Evolutionary conservation across 352 stramenopile genomes (phyloP), one percentile per base, ranked within the genome.

Genomic region (Lagenidium giganteum): DNA sequence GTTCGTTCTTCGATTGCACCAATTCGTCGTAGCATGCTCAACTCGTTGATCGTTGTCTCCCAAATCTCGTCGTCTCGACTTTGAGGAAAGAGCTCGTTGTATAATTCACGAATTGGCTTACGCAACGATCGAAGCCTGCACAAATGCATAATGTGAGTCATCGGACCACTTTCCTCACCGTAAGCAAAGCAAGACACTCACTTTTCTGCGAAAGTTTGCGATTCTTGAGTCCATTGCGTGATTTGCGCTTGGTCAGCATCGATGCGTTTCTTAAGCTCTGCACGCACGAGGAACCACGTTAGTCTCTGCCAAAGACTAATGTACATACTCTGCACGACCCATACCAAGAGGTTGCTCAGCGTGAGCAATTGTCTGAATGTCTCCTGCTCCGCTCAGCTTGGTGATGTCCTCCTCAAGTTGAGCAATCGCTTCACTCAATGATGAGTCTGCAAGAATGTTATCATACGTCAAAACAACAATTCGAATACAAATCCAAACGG

Each of bases 361-460:
- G 40, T 69, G 41, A 2, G 66, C 47, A 47, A 64, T 62, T 7
- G 39, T 43, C 6, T 69, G 55, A 35, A 61, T 52, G 24, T 83
- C 67, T n/a, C 52, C 63, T 5, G 58, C 57, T 6, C 67, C 73
- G 32, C 63, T 83, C 11, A 83, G 52, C 2, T 63, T 54, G 4
- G 62, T 65, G 28, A 83, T 83, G 34, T 83, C 70, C 24, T 82
- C 65, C 17, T 66, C 65, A 17, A 86, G 47, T n/a, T 73, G 59
- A 8, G 51, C 34, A 31, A 82, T 73, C 4, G 57, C 59, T 27
- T 82, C 58, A 9, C 61, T 73, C 8, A 82, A 20, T 5, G 73
- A 44, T 14, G 52, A 47, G 26, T 86, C 73, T 86, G 30, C 32
- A 39, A 39, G 14, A n/a, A n/a, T 8, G 13, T 31, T 7, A 26